Conservation (phyloP, 139 green algal species). For the Coelastrella sp. region DNA sequence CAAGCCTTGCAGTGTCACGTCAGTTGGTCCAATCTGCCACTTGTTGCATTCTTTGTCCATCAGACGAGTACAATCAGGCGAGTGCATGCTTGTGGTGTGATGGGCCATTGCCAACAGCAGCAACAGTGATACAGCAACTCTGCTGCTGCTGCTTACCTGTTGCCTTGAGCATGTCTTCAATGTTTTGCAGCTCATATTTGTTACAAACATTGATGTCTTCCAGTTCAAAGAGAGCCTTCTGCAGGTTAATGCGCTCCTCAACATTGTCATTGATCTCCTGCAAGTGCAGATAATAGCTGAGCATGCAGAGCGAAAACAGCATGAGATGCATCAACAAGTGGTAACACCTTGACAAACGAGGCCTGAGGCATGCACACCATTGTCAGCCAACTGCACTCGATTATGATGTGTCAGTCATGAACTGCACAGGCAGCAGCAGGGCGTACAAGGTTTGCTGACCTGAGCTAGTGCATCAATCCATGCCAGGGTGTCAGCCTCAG, state of each 20-base stretch:
- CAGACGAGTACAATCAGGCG: too few species aligned
- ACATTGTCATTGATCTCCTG: slow-evolving; percentile 84
- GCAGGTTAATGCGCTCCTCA: slow-evolving; percentile 86
- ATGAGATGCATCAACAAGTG: background rate
- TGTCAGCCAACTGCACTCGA: background rate
- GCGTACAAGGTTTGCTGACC: background rate
- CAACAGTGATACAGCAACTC: too few species aligned
- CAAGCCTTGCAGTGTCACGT: too few species aligned
- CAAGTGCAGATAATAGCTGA: background rate
- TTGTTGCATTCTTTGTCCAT: too few species aligned
- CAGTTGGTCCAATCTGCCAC: too few species aligned
- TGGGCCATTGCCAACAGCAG: too few species aligned
- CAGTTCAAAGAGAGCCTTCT: slow-evolving; percentile 85
- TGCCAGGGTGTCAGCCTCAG: slow-evolving; percentile 53
- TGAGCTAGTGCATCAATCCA: slow-evolving; percentile 54
- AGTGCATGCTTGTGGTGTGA: too few species aligned
- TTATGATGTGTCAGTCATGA: background rate
- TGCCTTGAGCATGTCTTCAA: slow-evolving; percentile 50
- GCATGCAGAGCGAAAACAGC: background rate
- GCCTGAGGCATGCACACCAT: background rate
- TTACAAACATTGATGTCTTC: slow-evolving; percentile 78
- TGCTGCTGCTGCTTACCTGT: background rate
- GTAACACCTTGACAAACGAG: background rate
- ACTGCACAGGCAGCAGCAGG: background rate
- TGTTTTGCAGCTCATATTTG: slow-evolving; percentile 61